phyloP scores from a whole-genome alignment of 768 basidiomycete species.

The Megacollybia marginata region DNA sequence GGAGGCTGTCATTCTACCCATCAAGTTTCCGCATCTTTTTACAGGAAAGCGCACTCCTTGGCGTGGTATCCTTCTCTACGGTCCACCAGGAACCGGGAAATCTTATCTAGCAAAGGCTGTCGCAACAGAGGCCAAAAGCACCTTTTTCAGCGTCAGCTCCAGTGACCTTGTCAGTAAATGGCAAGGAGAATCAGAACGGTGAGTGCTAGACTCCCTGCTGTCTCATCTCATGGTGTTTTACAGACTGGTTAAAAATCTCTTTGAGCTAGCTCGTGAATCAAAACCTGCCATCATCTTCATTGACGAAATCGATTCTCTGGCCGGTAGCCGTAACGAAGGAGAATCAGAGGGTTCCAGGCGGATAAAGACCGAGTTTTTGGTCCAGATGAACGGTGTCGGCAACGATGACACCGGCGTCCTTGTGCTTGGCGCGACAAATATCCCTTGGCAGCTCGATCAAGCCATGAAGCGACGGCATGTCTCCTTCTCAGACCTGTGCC shows the following conservation, averaged over 20 bases:
- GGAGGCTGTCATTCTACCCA: conserved; percentile 98
- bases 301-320: conserved; percentile 96
- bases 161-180: conserved; percentile 97
- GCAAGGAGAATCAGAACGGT: conserved; percentile 99
- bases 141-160: conserved; percentile 95
- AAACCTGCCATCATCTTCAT: conserved; percentile 99
- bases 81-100: conserved; percentile 97
- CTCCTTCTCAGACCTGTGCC: neutral
- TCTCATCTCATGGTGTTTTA: neutral
- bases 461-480: conserved; percentile 90
- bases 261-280: conserved; percentile 90
- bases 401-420: conserved; percentile 96
- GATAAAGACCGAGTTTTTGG: conserved; percentile 95
- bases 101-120: conserved; percentile 96
- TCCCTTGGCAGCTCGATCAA: conserved; percentile 96
- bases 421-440: conserved; percentile 95
- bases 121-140: conserved; percentile 98
- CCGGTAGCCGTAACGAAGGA: conserved; percentile 91
- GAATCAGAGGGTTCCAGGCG: conserved; percentile 95
- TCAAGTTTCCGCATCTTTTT: conserved; percentile 98
- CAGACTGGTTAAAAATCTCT: conserved; percentile 93
- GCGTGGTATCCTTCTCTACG: conserved; percentile 93
- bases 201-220: conserved; percentile 14
- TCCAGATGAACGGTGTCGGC: conserved; percentile 99
- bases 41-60: conserved; percentile 98